Conservation (phyloP, 2,329 filamentous ascomycete species). For the Alternaria arborescens region DNA sequence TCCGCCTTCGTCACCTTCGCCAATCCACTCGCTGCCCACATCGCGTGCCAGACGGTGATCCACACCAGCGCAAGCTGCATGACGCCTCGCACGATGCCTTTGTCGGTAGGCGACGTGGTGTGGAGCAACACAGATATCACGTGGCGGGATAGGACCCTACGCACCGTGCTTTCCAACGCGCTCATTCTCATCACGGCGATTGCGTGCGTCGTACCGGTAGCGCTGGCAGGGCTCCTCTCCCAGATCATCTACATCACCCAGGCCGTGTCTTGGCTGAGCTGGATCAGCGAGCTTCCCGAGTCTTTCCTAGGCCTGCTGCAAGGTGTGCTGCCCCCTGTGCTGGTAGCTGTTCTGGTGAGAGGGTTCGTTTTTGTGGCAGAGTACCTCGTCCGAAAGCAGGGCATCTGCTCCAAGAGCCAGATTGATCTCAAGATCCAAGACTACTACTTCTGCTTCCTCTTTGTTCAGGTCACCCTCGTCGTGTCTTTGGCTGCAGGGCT, state of each 20-base stretch:
- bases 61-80: conserved; percentile 16
- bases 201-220: conserved; percentile 13
- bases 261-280: conserved; percentile 14
- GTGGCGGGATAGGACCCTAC: conserved; percentile 15
- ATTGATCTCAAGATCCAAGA: conserved; percentile 19
- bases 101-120: conserved; percentile 12
- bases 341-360: conserved; percentile 13
- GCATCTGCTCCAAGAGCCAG: conserved; percentile 13
- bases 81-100: conserved; percentile 10
- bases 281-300: conserved; percentile 14
- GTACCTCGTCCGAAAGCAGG: conserved; percentile 14
- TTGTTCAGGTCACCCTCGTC: conserved; percentile 15
- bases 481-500: conserved; percentile 19
- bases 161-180: conserved; percentile 11
- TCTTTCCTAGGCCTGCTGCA: conserved; percentile 14
- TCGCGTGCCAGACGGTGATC: conserved; percentile 19
- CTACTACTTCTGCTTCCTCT: conserved; percentile 27
- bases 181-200: conserved; percentile 6
- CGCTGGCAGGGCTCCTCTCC: conserved; percentile 17
- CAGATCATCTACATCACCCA: conserved; percentile 19
- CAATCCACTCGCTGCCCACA: conserved; percentile 9
- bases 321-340: conserved; percentile 11
- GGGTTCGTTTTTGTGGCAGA: conserved; percentile 3
- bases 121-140: conserved; percentile 21
- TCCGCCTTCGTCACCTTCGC: conserved; percentile 22